These are phyloP conservation scores for Talaromyces nanjingensis DNA, from an alignment of 495 filamentous ascomycete genomes.

Conservation along the genomic window DNA sequence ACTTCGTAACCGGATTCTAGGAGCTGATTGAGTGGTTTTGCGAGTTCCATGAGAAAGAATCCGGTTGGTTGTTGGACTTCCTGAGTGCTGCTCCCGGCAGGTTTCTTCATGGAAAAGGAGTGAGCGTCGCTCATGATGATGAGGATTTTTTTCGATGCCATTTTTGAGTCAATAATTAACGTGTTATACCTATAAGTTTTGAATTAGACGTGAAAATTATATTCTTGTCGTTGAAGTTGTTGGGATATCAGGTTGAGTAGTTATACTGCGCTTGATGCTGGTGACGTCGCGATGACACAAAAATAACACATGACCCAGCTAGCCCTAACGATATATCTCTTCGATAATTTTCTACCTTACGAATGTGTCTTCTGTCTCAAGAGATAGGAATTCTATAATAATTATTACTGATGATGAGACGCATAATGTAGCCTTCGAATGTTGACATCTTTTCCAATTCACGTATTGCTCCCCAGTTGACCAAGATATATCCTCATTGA, in stretches of 20 bases:
- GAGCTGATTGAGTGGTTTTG: conserved; percentile 30
- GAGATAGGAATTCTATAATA: too few relatives aligned
- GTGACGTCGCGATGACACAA: conserved; percentile 5
- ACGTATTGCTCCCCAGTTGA: too few relatives aligned
- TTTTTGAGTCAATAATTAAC: neutral
- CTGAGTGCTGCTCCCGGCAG: conserved; percentile 14
- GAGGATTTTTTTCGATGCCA: conserved; percentile 27
- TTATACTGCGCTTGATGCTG: neutral
- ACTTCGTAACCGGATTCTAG: conserved; percentile 30
- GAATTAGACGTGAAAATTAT: neutral
- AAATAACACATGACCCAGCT: neutral
- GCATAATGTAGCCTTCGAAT: too few relatives aligned
- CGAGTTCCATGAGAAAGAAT: conserved; percentile 39
- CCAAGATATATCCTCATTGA: too few relatives aligned
- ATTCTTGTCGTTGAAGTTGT: neutral
- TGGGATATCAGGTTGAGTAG: neutral
- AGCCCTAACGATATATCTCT: neutral
- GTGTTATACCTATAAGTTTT: neutral
- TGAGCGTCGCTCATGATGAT: conserved; percentile 33
- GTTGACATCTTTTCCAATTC: too few relatives aligned
- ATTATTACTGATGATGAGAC: too few relatives aligned
- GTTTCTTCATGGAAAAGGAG: conserved; percentile 28
- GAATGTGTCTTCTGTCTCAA: too few relatives aligned
- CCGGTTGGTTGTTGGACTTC: conserved; percentile 28
- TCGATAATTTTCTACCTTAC: too few relatives aligned